Evolutionary conservation across 2,329 filamentous ascomycete species (phyloP).

Genomic region (Epichloe baconii): DNA sequence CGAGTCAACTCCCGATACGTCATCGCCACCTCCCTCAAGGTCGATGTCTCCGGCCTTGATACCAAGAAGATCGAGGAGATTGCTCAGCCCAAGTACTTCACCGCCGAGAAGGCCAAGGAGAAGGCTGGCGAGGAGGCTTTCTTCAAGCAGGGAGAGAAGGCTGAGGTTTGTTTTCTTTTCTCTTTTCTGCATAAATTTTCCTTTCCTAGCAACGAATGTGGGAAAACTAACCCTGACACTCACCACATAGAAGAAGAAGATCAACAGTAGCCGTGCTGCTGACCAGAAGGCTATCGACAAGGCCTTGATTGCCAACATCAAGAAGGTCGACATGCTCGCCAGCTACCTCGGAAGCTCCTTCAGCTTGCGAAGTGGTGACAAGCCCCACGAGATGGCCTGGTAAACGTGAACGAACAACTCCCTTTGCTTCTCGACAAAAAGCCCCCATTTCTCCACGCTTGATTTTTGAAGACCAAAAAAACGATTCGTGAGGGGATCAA

Average conservation of each 20-base stretch:
- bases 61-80: slow-evolving; percentile 76
- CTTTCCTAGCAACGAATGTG: neutral
- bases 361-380: slow-evolving; percentile 98
- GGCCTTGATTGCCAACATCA: slow-evolving; percentile 86
- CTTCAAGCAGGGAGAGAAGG: slow-evolving; percentile 98
- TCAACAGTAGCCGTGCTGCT: slow-evolving; percentile 77
- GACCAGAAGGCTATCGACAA: slow-evolving; percentile 99
- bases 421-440: neutral
- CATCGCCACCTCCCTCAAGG: slow-evolving; percentile 77
- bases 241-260: slow-evolving; percentile 77
- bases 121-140: slow-evolving; percentile 97
- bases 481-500: slow-evolving; percentile 3
- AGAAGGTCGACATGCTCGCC: slow-evolving; percentile 91
- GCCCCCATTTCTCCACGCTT: neutral
- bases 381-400: slow-evolving; percentile 99
- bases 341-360: slow-evolving; percentile 93
- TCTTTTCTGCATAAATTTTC: neutral
- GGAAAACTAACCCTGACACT: slow-evolving; percentile 11
- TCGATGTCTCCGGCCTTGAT: slow-evolving; percentile 78
- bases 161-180: slow-evolving; percentile 54
- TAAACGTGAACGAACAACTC: slow-evolving; percentile 37
- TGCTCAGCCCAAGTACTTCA: slow-evolving; percentile 79
- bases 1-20: slow-evolving; percentile 89
- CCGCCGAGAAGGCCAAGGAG: slow-evolving; percentile 85
- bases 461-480: slow-evolving; percentile 6